These are phyloP conservation scores for Lablab purpureus DNA, from an alignment of 306 rosid genomes.

Conservation along the genomic window DNA sequence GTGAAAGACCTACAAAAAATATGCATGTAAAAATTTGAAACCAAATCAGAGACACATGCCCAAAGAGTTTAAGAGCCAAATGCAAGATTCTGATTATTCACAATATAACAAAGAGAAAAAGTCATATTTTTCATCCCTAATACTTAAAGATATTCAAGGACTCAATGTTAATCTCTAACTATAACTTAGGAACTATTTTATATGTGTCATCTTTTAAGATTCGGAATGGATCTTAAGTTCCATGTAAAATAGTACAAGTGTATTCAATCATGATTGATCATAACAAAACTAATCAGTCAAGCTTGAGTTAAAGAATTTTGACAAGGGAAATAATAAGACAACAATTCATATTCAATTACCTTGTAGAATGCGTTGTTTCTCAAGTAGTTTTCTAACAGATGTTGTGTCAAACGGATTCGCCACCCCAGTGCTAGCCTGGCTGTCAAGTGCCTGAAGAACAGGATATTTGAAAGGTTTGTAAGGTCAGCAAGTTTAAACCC, in stretches of 20 bases:
- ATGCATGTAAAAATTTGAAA: constrained; percentile 45
- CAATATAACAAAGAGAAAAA: constrained; percentile 18
- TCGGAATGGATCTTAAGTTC: constrained; percentile 23
- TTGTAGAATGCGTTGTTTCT: constrained; percentile 93
- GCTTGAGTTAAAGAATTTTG: constrained; percentile 7
- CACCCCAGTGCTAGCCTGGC: constrained; percentile 95
- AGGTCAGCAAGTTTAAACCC: background rate
- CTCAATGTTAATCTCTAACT: background rate
- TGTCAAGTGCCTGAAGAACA: constrained; percentile 78
- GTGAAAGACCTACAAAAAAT: constrained; percentile 81
- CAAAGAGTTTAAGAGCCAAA: constrained; percentile 42
- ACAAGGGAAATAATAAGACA: constrained; percentile 12
- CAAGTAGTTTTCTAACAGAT: constrained; percentile 83
- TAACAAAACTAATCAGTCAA: constrained; percentile 32
- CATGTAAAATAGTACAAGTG: constrained; percentile 25
- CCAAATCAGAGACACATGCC: constrained; percentile 37
- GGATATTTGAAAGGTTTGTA: constrained; percentile 30
- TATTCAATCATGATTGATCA: constrained; percentile 20
- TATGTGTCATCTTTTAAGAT: constrained; percentile 24
- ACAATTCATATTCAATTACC: constrained; percentile 59
- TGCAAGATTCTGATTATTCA: constrained; percentile 22
- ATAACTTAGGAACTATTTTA: constrained; percentile 6
- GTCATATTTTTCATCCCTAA: constrained; percentile 9
- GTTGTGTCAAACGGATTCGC: constrained; percentile 95
- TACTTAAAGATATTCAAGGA: constrained; percentile 27